phyloP scores from a whole-genome alignment of 2,329 filamentous ascomycete species.

The Neonectria sp. region DNA sequence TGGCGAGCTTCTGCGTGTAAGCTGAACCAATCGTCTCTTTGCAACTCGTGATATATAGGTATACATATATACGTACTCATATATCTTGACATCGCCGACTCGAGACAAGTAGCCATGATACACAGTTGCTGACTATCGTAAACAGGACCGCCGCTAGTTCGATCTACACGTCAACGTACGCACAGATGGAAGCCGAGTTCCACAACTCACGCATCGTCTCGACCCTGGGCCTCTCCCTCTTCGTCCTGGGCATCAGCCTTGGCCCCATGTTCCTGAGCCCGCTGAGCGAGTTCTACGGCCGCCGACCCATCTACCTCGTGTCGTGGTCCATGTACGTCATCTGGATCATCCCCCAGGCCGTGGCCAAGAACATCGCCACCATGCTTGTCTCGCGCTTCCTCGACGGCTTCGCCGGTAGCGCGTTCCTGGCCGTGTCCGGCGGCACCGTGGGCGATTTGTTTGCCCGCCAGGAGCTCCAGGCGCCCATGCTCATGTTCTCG shows the following conservation, averaged over 20 bases:
- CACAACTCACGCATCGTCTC: constrained; percentile 78
- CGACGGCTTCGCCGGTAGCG: constrained; percentile 78
- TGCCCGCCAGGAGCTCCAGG: constrained; percentile 75
- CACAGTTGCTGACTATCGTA: constrained; percentile 3
- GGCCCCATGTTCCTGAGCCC: constrained; percentile 76
- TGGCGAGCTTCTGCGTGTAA: constrained; percentile 87
- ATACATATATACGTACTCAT: background rate
- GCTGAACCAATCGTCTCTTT: constrained; percentile 55
- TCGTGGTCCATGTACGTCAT: constrained; percentile 83
- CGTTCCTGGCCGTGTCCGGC: constrained; percentile 82
- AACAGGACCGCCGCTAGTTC: constrained; percentile 85
- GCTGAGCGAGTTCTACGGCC: constrained; percentile 84
- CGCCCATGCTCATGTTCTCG: constrained; percentile 88
- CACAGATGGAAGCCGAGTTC: constrained; percentile 83
- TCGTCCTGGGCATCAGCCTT: constrained; percentile 81
- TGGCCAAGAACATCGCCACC: constrained; percentile 85
- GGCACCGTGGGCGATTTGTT: constrained; percentile 91
- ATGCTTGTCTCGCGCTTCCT: constrained; percentile 86
- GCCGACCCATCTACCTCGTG: constrained; percentile 83
- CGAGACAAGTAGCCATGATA: constrained; percentile 3
- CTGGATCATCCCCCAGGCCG: constrained; percentile 86
- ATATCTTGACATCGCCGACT: constrained; percentile 5
- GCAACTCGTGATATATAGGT: constrained; percentile 12
- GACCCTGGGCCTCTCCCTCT: constrained; percentile 85
- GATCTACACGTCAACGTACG: constrained; percentile 90